Percentiles rank a stretch among this genome's conserved stretches.
Evolutionary conservation across 345 rosid genomes (phyloP).

Genomic region (Acer negundo): DNA sequence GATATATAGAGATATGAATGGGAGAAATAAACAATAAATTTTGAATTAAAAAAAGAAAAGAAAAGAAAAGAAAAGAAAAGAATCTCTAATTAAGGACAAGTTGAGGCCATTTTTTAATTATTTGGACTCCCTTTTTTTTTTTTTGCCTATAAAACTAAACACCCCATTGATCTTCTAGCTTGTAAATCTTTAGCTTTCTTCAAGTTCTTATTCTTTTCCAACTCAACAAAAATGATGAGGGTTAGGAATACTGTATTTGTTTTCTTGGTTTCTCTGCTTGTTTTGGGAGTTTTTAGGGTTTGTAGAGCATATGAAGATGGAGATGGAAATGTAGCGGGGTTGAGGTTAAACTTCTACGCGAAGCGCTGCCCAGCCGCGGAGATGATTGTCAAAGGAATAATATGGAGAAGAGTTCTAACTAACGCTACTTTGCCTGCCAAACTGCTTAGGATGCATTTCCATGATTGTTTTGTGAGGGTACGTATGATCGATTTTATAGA

Average conservation of each 20-base stretch:
- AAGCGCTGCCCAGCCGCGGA: slow-evolving; percentile 42
- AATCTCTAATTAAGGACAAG: too few relatives aligned
- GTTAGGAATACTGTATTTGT: neutral
- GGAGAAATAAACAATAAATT: too few relatives aligned
- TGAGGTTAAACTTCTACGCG: slow-evolving; percentile 25
- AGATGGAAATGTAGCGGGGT: neutral
- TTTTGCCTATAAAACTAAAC: neutral
- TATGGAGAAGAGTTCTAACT: slow-evolving; percentile 23
- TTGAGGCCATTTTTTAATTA: too few relatives aligned
- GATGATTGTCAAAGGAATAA: slow-evolving; percentile 33
- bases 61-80: too few relatives aligned
- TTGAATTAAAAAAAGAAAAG: too few relatives aligned
- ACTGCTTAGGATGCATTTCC: slow-evolving; percentile 56
- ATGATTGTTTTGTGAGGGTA: slow-evolving; percentile 66
- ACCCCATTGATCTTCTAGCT: neutral
- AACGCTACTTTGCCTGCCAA: slow-evolving; percentile 49
- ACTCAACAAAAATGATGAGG: neutral
- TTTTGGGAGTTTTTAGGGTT: neutral
- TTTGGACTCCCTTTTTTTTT: too few relatives aligned
- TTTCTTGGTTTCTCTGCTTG: neutral
- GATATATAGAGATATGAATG: too few relatives aligned
- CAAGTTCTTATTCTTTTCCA: too few relatives aligned
- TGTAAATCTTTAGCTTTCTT: too few relatives aligned
- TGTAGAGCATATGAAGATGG: neutral
- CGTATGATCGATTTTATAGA: too few relatives aligned